A percentile compares a stretch with the other conserved stretches of the same genome.
Evolutionary conservation across 768 basidiomycete genomes (phyloP).

Genomic region (Leccinum longicurvipes): DNA sequence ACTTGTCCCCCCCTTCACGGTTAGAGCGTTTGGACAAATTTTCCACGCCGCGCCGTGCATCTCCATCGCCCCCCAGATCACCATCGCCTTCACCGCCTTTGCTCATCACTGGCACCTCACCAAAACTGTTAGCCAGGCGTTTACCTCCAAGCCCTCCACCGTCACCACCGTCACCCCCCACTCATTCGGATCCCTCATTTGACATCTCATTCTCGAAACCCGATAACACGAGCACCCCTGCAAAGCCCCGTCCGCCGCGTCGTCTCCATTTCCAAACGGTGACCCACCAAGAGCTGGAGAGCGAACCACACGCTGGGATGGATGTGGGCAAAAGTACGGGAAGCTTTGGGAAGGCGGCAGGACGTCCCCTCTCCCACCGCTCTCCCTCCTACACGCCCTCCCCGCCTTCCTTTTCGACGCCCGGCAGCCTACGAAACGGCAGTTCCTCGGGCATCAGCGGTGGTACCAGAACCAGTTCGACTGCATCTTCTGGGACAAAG

Average conservation of each 20-base stretch:
- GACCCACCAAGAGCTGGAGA: not conserved
- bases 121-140: not conserved
- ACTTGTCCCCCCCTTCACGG: not conserved
- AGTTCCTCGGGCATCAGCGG: no score
- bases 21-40: not conserved
- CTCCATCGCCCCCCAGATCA: not conserved
- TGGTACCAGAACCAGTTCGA: not conserved
- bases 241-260: conserved; percentile 16
- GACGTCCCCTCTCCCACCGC: not conserved
- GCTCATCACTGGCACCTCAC: not conserved
- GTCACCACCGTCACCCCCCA: conserved; percentile 3
- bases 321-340: not conserved
- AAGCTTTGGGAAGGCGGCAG: not conserved
- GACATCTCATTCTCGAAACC: conserved; percentile 24
- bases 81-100: not conserved
- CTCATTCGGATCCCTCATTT: conserved; percentile 15
- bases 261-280: not conserved
- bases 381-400: conserved; percentile 20
- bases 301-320: not conserved
- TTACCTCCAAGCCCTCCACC: conserved; percentile 1
- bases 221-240: conserved; percentile 29
- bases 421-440: not conserved
- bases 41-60: not conserved
- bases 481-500: not conserved
- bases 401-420: conserved; percentile 11